phyloP scores from a whole-genome alignment of 352 stramenopile species.

The Pythium chondricola region DNA sequence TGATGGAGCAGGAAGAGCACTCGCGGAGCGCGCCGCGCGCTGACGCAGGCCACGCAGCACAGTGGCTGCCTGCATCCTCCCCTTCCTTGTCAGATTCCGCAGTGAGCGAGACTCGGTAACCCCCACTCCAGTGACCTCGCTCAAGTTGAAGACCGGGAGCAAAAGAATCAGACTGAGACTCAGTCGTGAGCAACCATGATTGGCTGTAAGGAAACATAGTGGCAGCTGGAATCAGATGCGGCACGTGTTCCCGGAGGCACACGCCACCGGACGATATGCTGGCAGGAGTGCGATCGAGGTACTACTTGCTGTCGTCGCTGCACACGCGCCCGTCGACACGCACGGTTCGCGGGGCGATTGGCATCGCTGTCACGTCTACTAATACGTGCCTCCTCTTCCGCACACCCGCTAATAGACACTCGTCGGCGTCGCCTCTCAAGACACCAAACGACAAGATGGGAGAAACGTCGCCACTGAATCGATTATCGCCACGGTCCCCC shows the following conservation, averaged over 20 bases:
- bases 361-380: conserved; percentile 14
- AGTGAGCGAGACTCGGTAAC: too few species aligned
- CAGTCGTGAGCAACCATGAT: too few species aligned
- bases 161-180: too few species aligned
- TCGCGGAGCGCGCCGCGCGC: too few species aligned
- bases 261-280: too few species aligned
- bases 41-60: too few species aligned
- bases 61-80: too few species aligned
- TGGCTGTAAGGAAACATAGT: conserved; percentile 1
- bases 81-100: too few species aligned
- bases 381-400: conserved; percentile 23
- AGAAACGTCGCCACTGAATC: conserved; percentile 16
- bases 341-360: not conserved
- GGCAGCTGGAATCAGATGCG: not conserved
- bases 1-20: too few species aligned
- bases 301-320: not conserved
- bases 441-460: conserved; percentile 17
- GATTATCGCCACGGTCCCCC: not conserved
- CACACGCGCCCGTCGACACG: not conserved
- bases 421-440: conserved; percentile 15
- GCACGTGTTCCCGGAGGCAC: too few species aligned
- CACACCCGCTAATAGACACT: conserved; percentile 24
- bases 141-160: too few species aligned
- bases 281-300: not conserved
- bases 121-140: too few species aligned